Base-by-base conservation (phyloP, 139 green algal genomes). In the Ettlia oleoabundans region DNA sequence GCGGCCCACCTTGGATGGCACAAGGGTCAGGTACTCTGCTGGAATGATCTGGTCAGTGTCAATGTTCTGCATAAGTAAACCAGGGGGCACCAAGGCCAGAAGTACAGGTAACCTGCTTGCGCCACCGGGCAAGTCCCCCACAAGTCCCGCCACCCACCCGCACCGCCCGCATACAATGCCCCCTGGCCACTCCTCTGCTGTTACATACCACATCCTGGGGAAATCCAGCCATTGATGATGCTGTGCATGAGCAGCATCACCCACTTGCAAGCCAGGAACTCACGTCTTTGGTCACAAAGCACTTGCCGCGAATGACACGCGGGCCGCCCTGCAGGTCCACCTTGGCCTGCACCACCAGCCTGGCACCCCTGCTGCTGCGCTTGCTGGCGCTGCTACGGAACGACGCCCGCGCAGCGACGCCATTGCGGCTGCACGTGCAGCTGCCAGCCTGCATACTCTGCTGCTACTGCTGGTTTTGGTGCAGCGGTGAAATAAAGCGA, bases 21-120 rank as follows among this genome's bases (percentile, higher is more conserved):
- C 95, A 40, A 98, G 89, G 1, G 95, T 98, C 4, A 98, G 84
- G 83, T 98, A 98, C 90, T 98, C 95, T 19, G 95, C 96, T 22
- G 96, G 96, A 70, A 98, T 98, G 73, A 98, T 98, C 76, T 98
- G 95, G 75, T 98, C 96, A 0, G 96, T 98, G 66, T 98, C 96
- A 41, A 98, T 98, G 88, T 98, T 98, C 92, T 98, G 91, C 85
- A 86, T 0, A 6, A 9, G 71, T 26, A 67, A 35, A 30, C 33
- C 52, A 40, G 32, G 21, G 9, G 28, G 28, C 33, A 33, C 18
- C 18, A 4, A 62, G 42, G 76, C 6, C 41, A 42, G 47, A n/a
- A n/a, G n/a, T n/a, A n/a, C n/a, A n/a, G n/a, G n/a, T n/a, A n/a
- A n/a, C n/a, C n/a, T n/a, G n/a, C n/a, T n/a, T n/a, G n/a, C n/a